phyloP scores from a whole-genome alignment of 129 eudicot genomes.

The Escallonia rubra region DNA sequence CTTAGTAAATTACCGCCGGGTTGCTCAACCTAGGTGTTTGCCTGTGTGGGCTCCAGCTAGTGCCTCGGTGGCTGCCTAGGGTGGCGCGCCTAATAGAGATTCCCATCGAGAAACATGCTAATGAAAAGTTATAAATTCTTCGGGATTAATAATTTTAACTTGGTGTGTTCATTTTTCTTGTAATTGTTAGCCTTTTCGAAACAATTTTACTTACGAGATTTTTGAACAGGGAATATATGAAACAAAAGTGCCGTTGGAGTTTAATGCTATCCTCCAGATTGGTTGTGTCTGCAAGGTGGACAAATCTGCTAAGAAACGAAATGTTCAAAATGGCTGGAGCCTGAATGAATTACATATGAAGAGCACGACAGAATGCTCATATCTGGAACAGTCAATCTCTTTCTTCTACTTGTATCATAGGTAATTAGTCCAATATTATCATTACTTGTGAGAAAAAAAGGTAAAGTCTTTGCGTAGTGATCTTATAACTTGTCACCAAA shows the following conservation, averaged over 20 bases:
- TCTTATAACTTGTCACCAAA: no score
- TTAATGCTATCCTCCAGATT: conserved; percentile 73
- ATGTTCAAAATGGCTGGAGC: conserved; percentile 73
- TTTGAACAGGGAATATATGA: conserved; percentile 86
- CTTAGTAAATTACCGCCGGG: no score
- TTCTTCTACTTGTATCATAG: conserved; percentile 94
- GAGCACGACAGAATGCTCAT: conserved; percentile 96
- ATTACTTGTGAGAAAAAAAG: no score
- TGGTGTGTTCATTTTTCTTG: neutral
- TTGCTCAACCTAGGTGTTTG: no score
- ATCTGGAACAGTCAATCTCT: conserved; percentile 61
- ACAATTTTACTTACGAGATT: neutral
- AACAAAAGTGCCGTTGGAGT: conserved; percentile 70
- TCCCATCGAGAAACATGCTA: no score
- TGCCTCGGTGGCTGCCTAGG: no score
- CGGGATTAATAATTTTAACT: no score
- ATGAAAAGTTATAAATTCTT: no score
- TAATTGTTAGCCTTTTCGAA: neutral
- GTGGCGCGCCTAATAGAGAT: no score
- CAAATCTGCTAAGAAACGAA: conserved; percentile 70
- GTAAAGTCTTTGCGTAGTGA: no score
- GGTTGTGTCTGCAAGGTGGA: conserved; percentile 99
- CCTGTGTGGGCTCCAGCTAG: no score
- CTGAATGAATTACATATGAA: conserved; percentile 83
- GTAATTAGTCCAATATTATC: conserved; percentile 32